Evolutionary conservation across 2,329 filamentous ascomycete species (phyloP), one percentile per base, ranked within the genome.

Genomic region (Fusarium tricinctum): DNA sequence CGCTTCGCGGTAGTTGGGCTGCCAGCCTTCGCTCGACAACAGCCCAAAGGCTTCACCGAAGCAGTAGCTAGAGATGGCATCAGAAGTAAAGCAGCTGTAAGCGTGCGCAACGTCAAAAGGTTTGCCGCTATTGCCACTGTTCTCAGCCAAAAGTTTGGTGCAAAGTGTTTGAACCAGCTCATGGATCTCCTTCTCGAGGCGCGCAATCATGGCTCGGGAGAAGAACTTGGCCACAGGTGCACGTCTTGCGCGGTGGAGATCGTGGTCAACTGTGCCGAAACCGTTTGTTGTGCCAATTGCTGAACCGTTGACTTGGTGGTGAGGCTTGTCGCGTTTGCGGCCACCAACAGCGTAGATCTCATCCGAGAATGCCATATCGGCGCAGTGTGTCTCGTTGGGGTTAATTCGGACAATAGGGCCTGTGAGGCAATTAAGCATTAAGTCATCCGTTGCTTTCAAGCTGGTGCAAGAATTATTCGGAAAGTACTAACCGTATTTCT

Each of bases 301-400:
- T 7, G 59, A 64, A 4, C 59, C 61, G 6, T 51, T 43, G 1
- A 64, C 61, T 52, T 64, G 61, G 2, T 64, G 61, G 5, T 40
- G 30, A 0, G 61, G 61, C 8, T 64, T 64, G 17, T 64, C 46
- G 6, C 61, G 61, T 14, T 64, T 64, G 7, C 61, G 61, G 22
- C 61, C 61, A 8, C 59, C 52, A 7, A 49, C 61, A 2, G 61
- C 61, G n/a, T 64, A 64, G 0, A 64, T 58, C 1, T 64, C 61
- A 0, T 64, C 61, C 5, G 61, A 64, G 30, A 64, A 64, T 5
- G 59, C 22, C 61, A 64, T 64, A 5, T 64, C 61, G 2, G 61
- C 42, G 23, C 61, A 64, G 0, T 64, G 61, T 3, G 47, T 38
- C 30, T 64, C 59, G 23, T 52, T 57, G 4, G 61, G 61, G 14